A percentile compares a stretch with the other conserved stretches of the same genome.
phyloP scores from a whole-genome alignment of 495 filamentous ascomycete species.

The Hypoxylon lienhwacheense region DNA sequence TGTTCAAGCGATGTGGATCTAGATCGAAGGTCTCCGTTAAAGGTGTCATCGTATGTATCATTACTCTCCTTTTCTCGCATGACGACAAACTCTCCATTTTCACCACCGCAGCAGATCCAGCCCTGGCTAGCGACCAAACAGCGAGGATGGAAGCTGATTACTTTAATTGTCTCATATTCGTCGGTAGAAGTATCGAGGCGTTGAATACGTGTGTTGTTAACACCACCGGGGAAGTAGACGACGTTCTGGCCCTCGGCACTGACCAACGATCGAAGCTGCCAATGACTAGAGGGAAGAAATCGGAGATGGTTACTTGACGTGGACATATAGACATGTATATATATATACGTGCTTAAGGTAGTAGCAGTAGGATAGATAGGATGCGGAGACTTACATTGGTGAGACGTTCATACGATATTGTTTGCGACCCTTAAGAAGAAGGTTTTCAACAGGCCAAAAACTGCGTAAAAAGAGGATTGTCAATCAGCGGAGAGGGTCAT shows the following conservation, averaged over 20 bases:
- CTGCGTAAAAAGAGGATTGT: slow-evolving; percentile 38
- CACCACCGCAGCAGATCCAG: slow-evolving; percentile 89
- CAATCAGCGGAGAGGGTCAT: slow-evolving; percentile 20
- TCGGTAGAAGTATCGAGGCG: slow-evolving; percentile 69
- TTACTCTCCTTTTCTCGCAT: slow-evolving; percentile 52
- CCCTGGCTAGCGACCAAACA: slow-evolving; percentile 83
- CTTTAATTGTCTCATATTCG: slow-evolving; percentile 73
- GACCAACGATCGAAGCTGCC: slow-evolving; percentile 89
- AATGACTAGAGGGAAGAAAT: slow-evolving; percentile 62
- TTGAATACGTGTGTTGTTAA: slow-evolving; percentile 63
- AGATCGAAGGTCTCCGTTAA: slow-evolving; percentile 31
- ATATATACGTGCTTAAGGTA: background rate
- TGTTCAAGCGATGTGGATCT: slow-evolving; percentile 17
- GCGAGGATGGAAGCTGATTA: slow-evolving; percentile 76
- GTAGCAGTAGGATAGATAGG: slow-evolving; percentile 14
- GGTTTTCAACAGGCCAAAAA: slow-evolving; percentile 52
- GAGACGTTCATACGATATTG: slow-evolving; percentile 78
- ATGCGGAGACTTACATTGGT: slow-evolving; percentile 60
- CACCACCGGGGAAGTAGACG: slow-evolving; percentile 79
- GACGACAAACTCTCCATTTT: slow-evolving; percentile 80
- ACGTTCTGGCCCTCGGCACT: slow-evolving; percentile 73
- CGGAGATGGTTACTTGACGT: slow-evolving; percentile 17
- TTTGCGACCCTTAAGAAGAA: slow-evolving; percentile 66
- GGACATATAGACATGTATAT: slow-evolving; percentile 10
- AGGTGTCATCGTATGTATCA: slow-evolving; percentile 40